Conservation (phyloP, 345 rosid genomes). For the Clarkia xantiana region DNA sequence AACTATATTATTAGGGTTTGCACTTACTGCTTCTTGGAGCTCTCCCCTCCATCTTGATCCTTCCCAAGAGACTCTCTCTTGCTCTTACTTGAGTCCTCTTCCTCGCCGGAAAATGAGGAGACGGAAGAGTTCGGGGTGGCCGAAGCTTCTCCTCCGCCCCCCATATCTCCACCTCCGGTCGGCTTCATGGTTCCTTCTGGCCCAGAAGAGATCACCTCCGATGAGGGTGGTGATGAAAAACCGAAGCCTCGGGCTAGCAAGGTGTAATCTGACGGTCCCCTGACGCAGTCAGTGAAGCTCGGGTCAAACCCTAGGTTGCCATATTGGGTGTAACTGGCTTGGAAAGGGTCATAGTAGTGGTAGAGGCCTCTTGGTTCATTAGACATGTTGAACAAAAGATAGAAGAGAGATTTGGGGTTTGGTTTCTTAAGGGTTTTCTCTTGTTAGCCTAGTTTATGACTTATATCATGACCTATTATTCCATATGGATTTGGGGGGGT, state of each 20-base stretch:
- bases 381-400: conserved; percentile 50
- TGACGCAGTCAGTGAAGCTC: conserved; percentile 49
- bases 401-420: background rate
- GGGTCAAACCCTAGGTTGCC: conserved; percentile 8
- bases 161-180: conserved; percentile 10
- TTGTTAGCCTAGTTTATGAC: conserved; percentile 7
- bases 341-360: conserved; percentile 26
- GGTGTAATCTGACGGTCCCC: conserved; percentile 35
- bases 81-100: conserved; percentile 42
- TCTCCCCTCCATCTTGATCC: conserved; percentile 33
- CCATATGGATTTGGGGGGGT: conserved; percentile 6
- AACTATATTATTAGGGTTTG: background rate
- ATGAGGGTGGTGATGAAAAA: conserved; percentile 27
- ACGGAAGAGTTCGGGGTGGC: conserved; percentile 35
- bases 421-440: conserved; percentile 5
- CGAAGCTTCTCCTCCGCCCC: conserved; percentile 12
- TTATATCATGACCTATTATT: conserved; percentile 4
- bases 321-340: conserved; percentile 13
- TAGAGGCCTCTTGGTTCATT: conserved; percentile 44
- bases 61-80: conserved; percentile 17
- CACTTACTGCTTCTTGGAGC: conserved; percentile 38
- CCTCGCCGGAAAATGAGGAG: conserved; percentile 54
- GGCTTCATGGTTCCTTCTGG: conserved; percentile 12
- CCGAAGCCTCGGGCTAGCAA: conserved; percentile 41
- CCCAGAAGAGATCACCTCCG: conserved; percentile 37